These are phyloP conservation scores for Alternaria consortialis DNA, from an alignment of 2,329 filamentous ascomycete species.

Conservation along the genomic window DNA sequence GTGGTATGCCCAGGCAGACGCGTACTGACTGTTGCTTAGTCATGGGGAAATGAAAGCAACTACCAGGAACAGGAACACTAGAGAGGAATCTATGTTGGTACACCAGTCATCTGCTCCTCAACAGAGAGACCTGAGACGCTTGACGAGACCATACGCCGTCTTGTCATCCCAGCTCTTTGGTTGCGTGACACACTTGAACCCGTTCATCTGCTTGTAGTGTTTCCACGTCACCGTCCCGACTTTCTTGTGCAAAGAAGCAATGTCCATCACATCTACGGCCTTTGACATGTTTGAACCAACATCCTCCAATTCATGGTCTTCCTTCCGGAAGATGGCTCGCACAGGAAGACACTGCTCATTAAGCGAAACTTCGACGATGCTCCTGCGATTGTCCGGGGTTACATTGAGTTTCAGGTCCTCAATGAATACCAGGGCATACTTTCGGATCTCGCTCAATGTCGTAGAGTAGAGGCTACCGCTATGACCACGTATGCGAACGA, in stretches of 20 bases:
- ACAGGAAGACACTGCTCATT: background rate
- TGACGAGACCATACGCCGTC: background rate
- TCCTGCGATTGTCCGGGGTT: accelerated
- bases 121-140: background rate
- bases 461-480: background rate
- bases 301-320: background rate
- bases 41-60: background rate
- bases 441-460: background rate
- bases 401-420: background rate
- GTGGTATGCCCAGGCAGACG: background rate
- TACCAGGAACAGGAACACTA: too few species aligned
- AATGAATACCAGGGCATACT: background rate
- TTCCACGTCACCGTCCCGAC: background rate
- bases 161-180: background rate
- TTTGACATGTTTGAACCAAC: too few species aligned
- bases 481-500: background rate
- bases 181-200: accelerated
- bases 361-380: background rate
- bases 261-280: background rate
- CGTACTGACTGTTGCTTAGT: background rate
- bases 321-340: background rate
- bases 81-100: too few species aligned
- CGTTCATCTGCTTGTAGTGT: background rate
- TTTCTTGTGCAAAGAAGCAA: accelerated
- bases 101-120: background rate